These are phyloP conservation scores for Polyporus arcularius DNA, from an alignment of 768 basidiomycete genomes.

Conservation along the genomic window DNA sequence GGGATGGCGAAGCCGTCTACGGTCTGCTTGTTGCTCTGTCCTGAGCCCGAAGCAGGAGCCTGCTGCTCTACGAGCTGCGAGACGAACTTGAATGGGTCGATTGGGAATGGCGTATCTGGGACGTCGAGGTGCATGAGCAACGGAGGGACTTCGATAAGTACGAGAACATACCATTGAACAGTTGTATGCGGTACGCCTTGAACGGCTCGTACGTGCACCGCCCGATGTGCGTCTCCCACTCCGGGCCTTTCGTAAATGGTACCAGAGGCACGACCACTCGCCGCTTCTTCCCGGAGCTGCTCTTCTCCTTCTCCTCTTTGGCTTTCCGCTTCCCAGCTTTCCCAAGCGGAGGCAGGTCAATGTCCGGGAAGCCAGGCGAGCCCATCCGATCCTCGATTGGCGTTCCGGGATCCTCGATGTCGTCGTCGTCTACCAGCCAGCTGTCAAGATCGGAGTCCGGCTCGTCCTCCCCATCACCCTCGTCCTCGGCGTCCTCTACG, in stretches of 20 bases:
- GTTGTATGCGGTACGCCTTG: conserved; percentile 70
- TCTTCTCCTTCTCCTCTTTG: conserved; percentile 45
- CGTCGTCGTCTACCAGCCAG: conserved; percentile 80
- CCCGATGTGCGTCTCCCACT: conserved; percentile 73
- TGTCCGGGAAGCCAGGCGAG: conserved; percentile 27
- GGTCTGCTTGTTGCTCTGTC: conserved; percentile 27
- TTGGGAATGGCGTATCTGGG: conserved; percentile 67
- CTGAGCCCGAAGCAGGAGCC: conserved; percentile 16
- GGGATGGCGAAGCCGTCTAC: conserved; percentile 46
- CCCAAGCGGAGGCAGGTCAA: conserved; percentile 19
- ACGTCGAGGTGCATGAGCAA: conserved; percentile 1
- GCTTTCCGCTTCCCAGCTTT: conserved; percentile 62
- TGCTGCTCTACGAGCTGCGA: conserved; percentile 48
- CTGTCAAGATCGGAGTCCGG: conserved; percentile 76
- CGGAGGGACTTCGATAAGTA: neutral
- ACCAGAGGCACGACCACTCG: conserved; percentile 78
- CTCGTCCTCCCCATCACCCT: conserved; percentile 63
- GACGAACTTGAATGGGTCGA: conserved; percentile 79
- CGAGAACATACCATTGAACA: conserved; percentile 73
- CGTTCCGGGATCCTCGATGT: conserved; percentile 43
- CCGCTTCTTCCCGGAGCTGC: conserved; percentile 63
- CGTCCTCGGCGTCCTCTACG: conserved; percentile 56
- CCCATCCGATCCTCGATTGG: conserved; percentile 43
- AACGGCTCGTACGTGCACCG: conserved; percentile 70
- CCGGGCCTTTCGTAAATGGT: conserved; percentile 81